Percentiles rank a stretch among this genome's conserved stretches.
Evolutionary conservation across 495 filamentous ascomycete species (phyloP).

Genomic region (Penicillium tannophilum): DNA sequence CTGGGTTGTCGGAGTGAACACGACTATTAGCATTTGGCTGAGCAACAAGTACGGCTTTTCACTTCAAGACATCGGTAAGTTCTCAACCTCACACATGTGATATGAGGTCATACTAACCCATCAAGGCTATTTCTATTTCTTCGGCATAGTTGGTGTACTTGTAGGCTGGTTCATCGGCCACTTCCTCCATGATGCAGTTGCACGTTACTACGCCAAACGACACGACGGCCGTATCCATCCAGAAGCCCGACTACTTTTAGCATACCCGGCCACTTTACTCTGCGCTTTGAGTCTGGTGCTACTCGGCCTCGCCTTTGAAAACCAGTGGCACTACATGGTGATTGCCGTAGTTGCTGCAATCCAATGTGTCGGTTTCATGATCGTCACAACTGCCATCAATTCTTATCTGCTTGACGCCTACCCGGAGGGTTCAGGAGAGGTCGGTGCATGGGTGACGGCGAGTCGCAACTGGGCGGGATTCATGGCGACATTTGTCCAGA

Average conservation of each 20-base stretch:
- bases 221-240: conserved; percentile 14
- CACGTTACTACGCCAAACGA: conserved; percentile 12
- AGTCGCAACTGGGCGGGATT: conserved; percentile 16
- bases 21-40: conserved; percentile 15
- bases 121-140: conserved; percentile 16
- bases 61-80: conserved; percentile 7
- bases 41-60: conserved; percentile 14
- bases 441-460: conserved; percentile 16
- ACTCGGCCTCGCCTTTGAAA: conserved; percentile 11
- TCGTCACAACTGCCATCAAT: conserved; percentile 16
- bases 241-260: conserved; percentile 12
- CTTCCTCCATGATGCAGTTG: conserved; percentile 16
- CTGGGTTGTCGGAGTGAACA: conserved; percentile 16
- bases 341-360: conserved; percentile 12
- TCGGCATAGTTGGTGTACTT: conserved; percentile 11
- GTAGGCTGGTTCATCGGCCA: conserved; percentile 14
- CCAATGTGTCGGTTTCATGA: conserved; percentile 14
- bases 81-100: background rate
- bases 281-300: conserved; percentile 8
- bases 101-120: background rate
- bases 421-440: conserved; percentile 16
- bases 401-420: conserved; percentile 15
- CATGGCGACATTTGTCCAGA: conserved; percentile 15
- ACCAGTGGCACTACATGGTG: conserved; percentile 16
- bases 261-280: conserved; percentile 11